Evolutionary conservation across 2,329 filamentous ascomycete genomes (phyloP), one percentile per base, ranked within the genome.

Genomic region (Neurospora crassa): DNA sequence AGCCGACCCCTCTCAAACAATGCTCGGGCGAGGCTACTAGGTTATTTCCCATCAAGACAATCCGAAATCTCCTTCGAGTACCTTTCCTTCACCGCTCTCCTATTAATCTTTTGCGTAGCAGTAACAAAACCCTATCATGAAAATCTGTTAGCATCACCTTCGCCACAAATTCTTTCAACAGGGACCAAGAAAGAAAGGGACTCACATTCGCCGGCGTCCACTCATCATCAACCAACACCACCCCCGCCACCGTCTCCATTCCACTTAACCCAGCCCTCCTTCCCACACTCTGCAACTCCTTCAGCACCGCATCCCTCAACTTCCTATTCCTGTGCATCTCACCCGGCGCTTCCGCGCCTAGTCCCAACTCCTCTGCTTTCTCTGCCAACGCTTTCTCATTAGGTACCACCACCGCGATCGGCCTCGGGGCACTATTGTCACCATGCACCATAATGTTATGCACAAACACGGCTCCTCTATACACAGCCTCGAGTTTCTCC

Each of bases 401-500:
- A 70, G 89, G 86, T 76, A 89, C 85, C 73, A 97, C 91, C 76
- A 97, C 88, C 43, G 94, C 94, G 72, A 97, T 86, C 8, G 94
- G 93, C 78, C 92, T 92, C 73, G 88, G 86, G 80, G 93, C 88
- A 75, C 91, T 88, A 74, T 87, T 82, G 72, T 93, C 91, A 59
- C 93, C 94, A 78, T 96, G 92, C 59, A 97, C 87, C 85, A 96
- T 96, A 79, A 97, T 89, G 82, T 97, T 97, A 72, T 88, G 88
- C 24, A 97, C 93, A 11, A 91, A 88, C n/a, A 89, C 86, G 11
- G 88, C 88, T 67, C 92, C 90, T 73, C 94, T 91, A 84, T 97
- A 98, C 70, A 97, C 86, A 3, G 94, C 92, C 83, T 98, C 95
- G 72, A 98, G 89, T 85, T 94, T 97, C 84, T 98, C 95, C 4